These are phyloP conservation scores for Brassica rapa DNA, from an alignment of 345 rosid genomes.

Conservation along the genomic window DNA sequence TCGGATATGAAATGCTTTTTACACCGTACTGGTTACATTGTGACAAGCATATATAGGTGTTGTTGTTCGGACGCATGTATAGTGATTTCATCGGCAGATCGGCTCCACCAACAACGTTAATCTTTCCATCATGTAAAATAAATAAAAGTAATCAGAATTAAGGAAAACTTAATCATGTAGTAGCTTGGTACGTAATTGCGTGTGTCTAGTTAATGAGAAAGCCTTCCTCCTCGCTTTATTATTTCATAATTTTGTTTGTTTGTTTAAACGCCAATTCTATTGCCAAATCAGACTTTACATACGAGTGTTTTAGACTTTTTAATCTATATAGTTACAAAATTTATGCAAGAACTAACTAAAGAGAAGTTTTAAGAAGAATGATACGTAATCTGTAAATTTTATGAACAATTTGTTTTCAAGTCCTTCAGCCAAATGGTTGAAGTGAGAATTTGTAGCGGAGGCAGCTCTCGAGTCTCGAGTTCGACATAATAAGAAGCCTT, in stretches of 20 bases:
- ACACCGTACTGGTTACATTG: not conserved
- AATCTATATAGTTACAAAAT: not conserved
- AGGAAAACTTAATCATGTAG: not conserved
- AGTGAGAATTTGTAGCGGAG: slow-evolving; percentile 3
- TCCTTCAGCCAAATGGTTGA: slow-evolving; percentile 1
- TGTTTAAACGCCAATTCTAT: not conserved
- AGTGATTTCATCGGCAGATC: not conserved
- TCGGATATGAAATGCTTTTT: not conserved
- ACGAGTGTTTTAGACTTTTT: not conserved
- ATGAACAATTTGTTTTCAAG: not conserved
- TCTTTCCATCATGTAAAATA: not conserved
- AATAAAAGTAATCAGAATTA: not conserved
- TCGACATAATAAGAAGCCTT: not conserved
- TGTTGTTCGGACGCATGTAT: not conserved
- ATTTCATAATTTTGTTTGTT: not conserved
- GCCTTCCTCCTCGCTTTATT: not conserved
- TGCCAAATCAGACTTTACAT: not conserved
- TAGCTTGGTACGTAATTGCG: not conserved
- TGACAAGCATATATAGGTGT: not conserved
- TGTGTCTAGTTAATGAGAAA: not conserved
- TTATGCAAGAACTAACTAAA: not conserved
- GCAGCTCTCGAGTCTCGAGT: not conserved
- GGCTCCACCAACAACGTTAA: not conserved
- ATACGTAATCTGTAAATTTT: not conserved
- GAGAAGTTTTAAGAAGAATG: not conserved